Percentiles rank a stretch among this genome's conserved stretches.
Conservation (phyloP, 768 basidiomycete genomes). For the Termitomyces sp. region DNA sequence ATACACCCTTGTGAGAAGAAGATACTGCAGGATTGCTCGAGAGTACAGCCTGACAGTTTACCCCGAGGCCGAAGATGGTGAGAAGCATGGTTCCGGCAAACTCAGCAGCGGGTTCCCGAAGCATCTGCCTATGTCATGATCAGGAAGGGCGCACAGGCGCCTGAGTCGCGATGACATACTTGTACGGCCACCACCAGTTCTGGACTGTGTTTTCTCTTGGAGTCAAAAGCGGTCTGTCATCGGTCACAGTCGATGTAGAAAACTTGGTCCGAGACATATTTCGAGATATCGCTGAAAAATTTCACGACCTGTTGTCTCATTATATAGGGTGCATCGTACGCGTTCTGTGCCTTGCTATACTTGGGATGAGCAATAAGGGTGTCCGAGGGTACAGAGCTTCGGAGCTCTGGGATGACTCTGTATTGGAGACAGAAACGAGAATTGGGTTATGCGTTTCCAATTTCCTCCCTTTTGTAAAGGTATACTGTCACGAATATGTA, state of each 20-base stretch:
- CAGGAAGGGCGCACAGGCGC: not conserved
- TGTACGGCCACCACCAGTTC: conserved; percentile 25
- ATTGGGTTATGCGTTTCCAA: not conserved
- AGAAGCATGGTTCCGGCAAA: conserved; percentile 53
- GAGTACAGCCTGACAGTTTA: conserved; percentile 46
- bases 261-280: conserved; percentile 5
- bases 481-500: not conserved
- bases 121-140: conserved; percentile 19
- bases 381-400: not conserved
- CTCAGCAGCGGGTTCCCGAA: conserved; percentile 42
- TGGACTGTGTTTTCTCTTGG: not conserved
- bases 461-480: not conserved
- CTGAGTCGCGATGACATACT: conserved; percentile 10
- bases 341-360: not conserved
- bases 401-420: not conserved
- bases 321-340: not conserved
- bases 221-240: not conserved
- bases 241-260: not conserved
- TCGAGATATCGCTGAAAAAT: not conserved
- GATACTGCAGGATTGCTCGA: conserved; percentile 36
- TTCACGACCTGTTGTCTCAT: not conserved
- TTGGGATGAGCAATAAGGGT: not conserved
- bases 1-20: conserved; percentile 42
- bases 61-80: conserved; percentile 47
- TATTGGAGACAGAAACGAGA: not conserved